These are phyloP conservation scores for Geotrichum bryndzae DNA, from an alignment of 1,139 yeast species.

Conservation along the genomic window DNA sequence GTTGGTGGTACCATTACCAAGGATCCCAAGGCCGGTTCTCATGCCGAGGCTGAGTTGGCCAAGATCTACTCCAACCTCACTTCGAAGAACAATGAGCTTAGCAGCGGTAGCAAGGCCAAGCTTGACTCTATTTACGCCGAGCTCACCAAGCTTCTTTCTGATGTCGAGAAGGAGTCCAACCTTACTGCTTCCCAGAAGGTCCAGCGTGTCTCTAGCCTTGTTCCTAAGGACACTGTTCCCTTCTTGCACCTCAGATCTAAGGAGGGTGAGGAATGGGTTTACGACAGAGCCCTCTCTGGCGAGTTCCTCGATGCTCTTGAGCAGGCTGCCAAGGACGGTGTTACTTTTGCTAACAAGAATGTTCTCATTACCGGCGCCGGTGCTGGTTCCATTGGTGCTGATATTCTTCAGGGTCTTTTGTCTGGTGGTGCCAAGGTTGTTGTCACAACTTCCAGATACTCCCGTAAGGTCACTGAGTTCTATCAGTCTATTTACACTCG, in stretches of 20 bases:
- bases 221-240: conserved; percentile 73
- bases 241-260: conserved; percentile 87
- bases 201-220: conserved; percentile 34
- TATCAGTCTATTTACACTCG: conserved; percentile 91
- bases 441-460: conserved; percentile 93
- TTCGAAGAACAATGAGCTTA: conserved; percentile 52
- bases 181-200: conserved; percentile 30
- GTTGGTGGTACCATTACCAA: conserved; percentile 80
- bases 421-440: conserved; percentile 98
- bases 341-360: conserved; percentile 79
- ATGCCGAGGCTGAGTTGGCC: conserved; percentile 66
- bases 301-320: conserved; percentile 84
- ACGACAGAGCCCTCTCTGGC: conserved; percentile 72
- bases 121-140: conserved; percentile 76
- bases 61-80: conserved; percentile 77
- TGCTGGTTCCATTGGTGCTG: conserved; percentile 98
- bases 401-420: conserved; percentile 85
- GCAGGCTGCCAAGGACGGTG: conserved; percentile 85
- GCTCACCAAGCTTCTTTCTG: conserved; percentile 61
- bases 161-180: conserved; percentile 36
- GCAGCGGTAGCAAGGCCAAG: conserved; percentile 61
- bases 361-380: conserved; percentile 98
- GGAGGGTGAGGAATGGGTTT: conserved; percentile 72
- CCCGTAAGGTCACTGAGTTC: conserved; percentile 89
- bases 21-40: conserved; percentile 54